These are phyloP conservation scores for Ceriops zippeliana DNA, from an alignment of 345 rosid genomes.

Conservation along the genomic window DNA sequence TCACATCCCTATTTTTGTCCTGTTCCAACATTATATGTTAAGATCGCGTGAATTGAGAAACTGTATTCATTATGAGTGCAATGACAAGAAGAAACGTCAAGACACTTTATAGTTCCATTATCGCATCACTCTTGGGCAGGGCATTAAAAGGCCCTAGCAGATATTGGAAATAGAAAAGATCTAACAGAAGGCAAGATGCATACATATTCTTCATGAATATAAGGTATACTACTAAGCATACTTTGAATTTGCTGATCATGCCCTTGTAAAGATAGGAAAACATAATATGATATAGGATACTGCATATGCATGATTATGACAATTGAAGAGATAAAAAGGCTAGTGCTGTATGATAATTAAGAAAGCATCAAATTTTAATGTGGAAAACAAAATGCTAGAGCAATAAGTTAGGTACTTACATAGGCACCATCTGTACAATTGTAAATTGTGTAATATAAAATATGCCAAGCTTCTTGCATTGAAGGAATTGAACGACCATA, in stretches of 20 bases:
- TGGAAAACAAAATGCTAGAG: not conserved
- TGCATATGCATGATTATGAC: not conserved
- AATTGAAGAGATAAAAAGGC: not conserved
- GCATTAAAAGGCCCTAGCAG: not conserved
- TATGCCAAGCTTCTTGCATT: constrained; percentile 52
- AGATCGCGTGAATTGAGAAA: not conserved
- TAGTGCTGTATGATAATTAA: not conserved
- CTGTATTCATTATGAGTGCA: not conserved
- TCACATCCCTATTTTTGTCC: constrained; percentile 79
- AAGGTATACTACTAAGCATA: not conserved
- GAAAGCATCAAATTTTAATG: not conserved
- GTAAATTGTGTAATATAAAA: constrained; percentile 56
- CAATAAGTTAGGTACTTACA: constrained; percentile 37
- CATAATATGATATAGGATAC: not conserved
- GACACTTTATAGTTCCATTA: not conserved
- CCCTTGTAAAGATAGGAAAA: no score
- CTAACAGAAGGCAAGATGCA: no score
- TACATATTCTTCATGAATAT: not conserved
- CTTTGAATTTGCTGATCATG: no score
- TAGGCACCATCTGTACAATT: constrained; percentile 66
- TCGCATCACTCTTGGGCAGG: not conserved
- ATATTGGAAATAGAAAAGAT: no score
- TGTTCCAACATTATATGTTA: constrained; percentile 22
- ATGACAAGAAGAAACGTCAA: no score
- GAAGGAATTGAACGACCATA: constrained; percentile 46